phyloP scores from a whole-genome alignment of 345 rosid species.

The Eucalyptus rudis region DNA sequence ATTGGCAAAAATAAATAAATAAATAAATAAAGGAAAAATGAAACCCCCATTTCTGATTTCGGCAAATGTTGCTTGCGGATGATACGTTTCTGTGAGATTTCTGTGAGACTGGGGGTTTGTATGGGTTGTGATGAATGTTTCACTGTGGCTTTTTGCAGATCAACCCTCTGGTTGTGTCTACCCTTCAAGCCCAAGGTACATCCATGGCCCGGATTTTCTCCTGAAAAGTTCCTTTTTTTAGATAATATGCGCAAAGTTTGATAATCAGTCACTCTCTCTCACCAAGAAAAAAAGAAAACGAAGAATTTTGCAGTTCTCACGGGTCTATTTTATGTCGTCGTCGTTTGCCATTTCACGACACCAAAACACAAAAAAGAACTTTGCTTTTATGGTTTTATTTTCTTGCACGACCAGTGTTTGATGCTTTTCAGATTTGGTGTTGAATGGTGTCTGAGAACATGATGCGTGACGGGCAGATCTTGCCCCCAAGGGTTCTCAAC shows the following conservation, averaged over 20 bases:
- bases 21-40: background rate
- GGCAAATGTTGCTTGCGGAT: background rate
- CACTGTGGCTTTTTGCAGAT: slow-evolving; percentile 18
- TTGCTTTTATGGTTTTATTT: background rate
- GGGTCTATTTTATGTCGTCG: background rate
- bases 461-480: background rate
- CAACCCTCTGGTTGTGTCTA: slow-evolving; percentile 23
- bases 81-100: background rate
- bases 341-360: background rate
- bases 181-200: slow-evolving; percentile 1
- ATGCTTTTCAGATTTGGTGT: background rate
- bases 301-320: background rate
- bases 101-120: background rate
- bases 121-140: background rate
- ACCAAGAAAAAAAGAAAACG: background rate
- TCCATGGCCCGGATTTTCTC: background rate
- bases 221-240: background rate
- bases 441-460: background rate
- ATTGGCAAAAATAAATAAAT: background rate
- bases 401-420: background rate
- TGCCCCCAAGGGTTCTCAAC: background rate
- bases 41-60: background rate
- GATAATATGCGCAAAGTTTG: background rate
- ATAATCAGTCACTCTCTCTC: background rate
- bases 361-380: background rate